Conservation (phyloP, 305 asterid species). For the Solanum aculeatissimum region DNA sequence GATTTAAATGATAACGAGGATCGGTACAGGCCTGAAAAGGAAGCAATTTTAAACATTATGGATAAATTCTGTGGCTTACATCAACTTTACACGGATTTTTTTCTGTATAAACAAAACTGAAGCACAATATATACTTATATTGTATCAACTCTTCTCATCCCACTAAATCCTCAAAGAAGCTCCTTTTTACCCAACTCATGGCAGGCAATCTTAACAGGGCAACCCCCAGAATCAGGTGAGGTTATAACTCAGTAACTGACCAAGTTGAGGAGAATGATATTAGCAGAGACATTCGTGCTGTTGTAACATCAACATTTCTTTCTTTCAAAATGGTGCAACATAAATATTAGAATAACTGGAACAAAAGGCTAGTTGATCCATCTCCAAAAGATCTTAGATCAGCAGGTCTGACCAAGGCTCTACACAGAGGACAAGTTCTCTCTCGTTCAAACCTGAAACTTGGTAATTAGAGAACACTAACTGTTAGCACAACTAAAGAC, state of each 20-base stretch:
- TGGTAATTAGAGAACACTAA: background rate
- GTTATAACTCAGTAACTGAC: background rate
- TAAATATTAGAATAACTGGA: conserved; percentile 18
- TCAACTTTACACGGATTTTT: background rate
- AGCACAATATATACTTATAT: background rate
- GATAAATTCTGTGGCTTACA: background rate
- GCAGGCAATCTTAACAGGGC: background rate
- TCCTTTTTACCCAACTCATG: background rate
- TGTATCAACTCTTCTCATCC: background rate
- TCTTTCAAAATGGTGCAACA: background rate
- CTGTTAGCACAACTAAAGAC: background rate
- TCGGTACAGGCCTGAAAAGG: background rate
- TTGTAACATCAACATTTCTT: background rate
- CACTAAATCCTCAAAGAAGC: background rate
- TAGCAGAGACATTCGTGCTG: background rate
- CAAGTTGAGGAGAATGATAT: background rate
- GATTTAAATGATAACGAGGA: background rate
- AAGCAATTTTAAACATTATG: background rate
- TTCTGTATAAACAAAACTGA: background rate
- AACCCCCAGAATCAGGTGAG: background rate
- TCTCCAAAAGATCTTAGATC: conserved; percentile 33
- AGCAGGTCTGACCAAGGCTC: conserved; percentile 31
- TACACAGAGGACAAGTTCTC: conserved; percentile 36
- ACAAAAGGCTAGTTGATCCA: conserved; percentile 33
- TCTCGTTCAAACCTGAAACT: conserved; percentile 38